Evolutionary conservation across 305 asterid species (phyloP).

Genomic region (Fraxinus floribunda): DNA sequence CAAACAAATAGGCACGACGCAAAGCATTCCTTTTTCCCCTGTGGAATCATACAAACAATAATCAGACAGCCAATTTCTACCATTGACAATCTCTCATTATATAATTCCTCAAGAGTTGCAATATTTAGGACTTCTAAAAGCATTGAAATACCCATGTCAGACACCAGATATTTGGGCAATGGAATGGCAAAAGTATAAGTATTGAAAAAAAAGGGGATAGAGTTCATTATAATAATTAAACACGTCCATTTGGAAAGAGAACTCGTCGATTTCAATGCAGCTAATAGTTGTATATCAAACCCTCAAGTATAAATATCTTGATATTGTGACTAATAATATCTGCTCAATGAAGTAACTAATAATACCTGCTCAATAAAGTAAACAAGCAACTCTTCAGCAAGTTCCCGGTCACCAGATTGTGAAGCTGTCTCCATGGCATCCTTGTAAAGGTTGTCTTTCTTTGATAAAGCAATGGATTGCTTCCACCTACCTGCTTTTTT

Average conservation of each 20-base stretch:
- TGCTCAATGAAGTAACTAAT: constrained; percentile 73
- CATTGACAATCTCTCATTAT: neutral
- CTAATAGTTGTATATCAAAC: neutral
- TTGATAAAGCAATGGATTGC: constrained; percentile 92
- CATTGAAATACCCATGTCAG: constrained; percentile 4
- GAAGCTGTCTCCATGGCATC: constrained; percentile 99
- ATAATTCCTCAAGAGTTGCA: neutral
- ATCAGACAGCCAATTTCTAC: constrained; percentile 14
- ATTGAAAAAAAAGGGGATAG: neutral
- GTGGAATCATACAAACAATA: constrained; percentile 28
- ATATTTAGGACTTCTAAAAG: constrained; percentile 2
- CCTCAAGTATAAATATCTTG: neutral
- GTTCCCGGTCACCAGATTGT: constrained; percentile 99
- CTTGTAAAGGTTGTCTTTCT: constrained; percentile 92
- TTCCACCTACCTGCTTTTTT: constrained; percentile 99
- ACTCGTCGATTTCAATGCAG: neutral
- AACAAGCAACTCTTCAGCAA: constrained; percentile 97
- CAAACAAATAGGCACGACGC: constrained; percentile 98
- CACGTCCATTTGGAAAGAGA: neutral
- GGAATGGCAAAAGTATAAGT: neutral
- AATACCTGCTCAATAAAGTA: constrained; percentile 92
- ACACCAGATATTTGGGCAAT: constrained; percentile 12
- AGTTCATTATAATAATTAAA: neutral
- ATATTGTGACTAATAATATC: constrained; percentile 39
- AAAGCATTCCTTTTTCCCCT: constrained; percentile 99